Evolutionary conservation across 1,284 basidiomycete genomes (phyloP).

Genomic region (Butyriboletus appendiculatus): DNA sequence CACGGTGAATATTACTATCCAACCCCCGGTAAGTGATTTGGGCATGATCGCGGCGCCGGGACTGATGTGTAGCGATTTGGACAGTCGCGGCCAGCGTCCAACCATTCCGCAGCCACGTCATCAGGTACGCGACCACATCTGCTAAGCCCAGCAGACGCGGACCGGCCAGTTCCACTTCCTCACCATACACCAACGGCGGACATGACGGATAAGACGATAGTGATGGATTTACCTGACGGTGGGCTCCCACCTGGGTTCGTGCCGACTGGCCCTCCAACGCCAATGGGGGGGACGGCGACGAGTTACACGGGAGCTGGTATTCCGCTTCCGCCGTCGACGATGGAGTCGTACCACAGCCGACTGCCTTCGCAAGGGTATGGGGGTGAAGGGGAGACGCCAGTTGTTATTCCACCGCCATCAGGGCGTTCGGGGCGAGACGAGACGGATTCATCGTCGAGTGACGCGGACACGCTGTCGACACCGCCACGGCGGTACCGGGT

Average conservation of each 20-base stretch:
- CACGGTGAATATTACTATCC: slow-evolving; percentile 35
- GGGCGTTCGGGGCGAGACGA: slow-evolving; percentile 13
- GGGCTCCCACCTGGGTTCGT: slow-evolving; percentile 33
- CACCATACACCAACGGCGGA: slow-evolving; percentile 4
- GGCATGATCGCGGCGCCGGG: background rate
- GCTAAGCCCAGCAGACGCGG: slow-evolving; percentile 35
- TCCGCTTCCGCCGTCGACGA: slow-evolving; percentile 30
- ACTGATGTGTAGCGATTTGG: slow-evolving; percentile 7
- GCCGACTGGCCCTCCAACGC: slow-evolving; percentile 22
- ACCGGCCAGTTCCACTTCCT: slow-evolving; percentile 35
- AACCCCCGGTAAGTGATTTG: slow-evolving; percentile 31
- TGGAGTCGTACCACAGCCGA: slow-evolving; percentile 25
- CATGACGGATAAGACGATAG: slow-evolving; percentile 12
- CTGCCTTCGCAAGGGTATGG: slow-evolving; percentile 16
- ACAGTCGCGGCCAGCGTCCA: slow-evolving; percentile 34
- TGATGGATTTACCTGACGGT: slow-evolving; percentile 27
- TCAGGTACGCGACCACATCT: slow-evolving; percentile 28
- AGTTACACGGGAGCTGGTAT: slow-evolving; percentile 25
- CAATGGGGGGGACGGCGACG: slow-evolving; percentile 12
- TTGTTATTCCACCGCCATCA: slow-evolving; percentile 32
- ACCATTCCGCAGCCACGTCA: slow-evolving; percentile 26
- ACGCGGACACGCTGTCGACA: slow-evolving; percentile 31
- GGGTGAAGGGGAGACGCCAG: slow-evolving; percentile 13
- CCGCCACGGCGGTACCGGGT: slow-evolving; percentile 26
- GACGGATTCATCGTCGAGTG: slow-evolving; percentile 31